These are phyloP conservation scores for Stentor coeruleus DNA, from an alignment of 73 alveolate species.

Conservation along the genomic window DNA sequence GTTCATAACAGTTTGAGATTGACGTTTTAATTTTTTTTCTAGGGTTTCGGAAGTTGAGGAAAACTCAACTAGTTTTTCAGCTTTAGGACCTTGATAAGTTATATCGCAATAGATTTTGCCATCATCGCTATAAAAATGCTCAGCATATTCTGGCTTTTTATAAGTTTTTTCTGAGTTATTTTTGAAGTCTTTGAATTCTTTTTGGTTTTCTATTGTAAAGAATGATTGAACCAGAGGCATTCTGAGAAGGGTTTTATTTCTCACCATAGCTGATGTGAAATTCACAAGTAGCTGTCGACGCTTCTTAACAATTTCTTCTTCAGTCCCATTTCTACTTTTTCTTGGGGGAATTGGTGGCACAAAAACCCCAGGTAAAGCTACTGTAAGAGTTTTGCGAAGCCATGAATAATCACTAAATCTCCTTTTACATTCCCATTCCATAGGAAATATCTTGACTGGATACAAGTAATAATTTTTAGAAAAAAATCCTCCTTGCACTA, in stretches of 20 bases:
- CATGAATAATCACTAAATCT: conserved; percentile 56
- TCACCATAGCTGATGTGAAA: neutral
- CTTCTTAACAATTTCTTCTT: neutral
- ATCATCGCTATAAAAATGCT: neutral
- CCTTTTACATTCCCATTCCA: conserved; percentile 61
- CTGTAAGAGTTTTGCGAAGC: conserved; percentile 49
- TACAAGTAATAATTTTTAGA: conserved; percentile 29
- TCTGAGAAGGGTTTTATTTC: neutral
- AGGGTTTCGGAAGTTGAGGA: neutral
- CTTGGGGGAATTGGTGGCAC: neutral
- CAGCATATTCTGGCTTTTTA: neutral
- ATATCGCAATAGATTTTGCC: neutral
- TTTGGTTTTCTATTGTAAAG: neutral
- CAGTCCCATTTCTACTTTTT: neutral
- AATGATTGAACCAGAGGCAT: neutral
- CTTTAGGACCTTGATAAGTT: neutral
- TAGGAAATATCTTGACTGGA: conserved; percentile 53
- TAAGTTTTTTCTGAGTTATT: no score
- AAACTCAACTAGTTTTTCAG: neutral
- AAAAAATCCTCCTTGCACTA: conserved; percentile 32
- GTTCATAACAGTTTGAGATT: neutral
- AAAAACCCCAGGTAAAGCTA: neutral
- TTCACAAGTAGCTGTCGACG: neutral
- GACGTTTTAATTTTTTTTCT: neutral
- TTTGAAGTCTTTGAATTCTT: conserved; percentile 1